Conservation (phyloP, 192 early-diverging fungal species). For the Chytriomyces sp. region DNA sequence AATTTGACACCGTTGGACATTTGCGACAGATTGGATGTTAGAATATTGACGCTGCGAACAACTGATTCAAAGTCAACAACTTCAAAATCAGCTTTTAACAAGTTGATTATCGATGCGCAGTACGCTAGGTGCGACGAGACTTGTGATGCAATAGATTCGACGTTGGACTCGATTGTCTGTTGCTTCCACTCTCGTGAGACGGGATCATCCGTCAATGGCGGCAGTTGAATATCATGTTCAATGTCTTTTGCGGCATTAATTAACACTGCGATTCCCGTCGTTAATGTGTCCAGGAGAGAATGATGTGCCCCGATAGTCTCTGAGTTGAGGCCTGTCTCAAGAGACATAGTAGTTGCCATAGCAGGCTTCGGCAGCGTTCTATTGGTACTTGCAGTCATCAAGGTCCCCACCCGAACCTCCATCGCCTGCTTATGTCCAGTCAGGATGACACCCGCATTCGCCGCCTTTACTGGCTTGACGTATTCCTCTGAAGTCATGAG, state of each 20-base stretch:
- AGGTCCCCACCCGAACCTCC: constrained; percentile 36
- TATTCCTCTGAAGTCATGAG: constrained; percentile 59
- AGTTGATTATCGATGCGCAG: constrained; percentile 49
- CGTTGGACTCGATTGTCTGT: constrained; percentile 58
- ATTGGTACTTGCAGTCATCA: constrained; percentile 16
- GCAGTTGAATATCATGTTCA: constrained; percentile 44
- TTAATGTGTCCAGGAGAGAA: constrained; percentile 46
- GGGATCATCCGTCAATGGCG: constrained; percentile 54
- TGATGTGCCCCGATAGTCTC: constrained; percentile 54
- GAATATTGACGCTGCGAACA: constrained; percentile 39
- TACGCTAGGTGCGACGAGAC: constrained; percentile 50
- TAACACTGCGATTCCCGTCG: constrained; percentile 50
- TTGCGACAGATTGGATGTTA: constrained; percentile 55
- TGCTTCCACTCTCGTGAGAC: constrained; percentile 54
- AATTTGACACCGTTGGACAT: constrained; percentile 59
- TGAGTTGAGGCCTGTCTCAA: not conserved
- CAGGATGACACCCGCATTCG: constrained; percentile 40
- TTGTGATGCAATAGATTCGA: constrained; percentile 50
- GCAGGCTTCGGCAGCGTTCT: not conserved
- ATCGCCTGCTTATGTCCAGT: constrained; percentile 40
- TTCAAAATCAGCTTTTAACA: constrained; percentile 46
- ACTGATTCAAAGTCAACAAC: constrained; percentile 60
- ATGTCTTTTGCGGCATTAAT: constrained; percentile 47
- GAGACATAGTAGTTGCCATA: not conserved
- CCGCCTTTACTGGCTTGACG: constrained; percentile 46